Evolutionary conservation across 2,329 filamentous ascomycete species (phyloP).

Genomic region (Pseudopithomyces maydicus): DNA sequence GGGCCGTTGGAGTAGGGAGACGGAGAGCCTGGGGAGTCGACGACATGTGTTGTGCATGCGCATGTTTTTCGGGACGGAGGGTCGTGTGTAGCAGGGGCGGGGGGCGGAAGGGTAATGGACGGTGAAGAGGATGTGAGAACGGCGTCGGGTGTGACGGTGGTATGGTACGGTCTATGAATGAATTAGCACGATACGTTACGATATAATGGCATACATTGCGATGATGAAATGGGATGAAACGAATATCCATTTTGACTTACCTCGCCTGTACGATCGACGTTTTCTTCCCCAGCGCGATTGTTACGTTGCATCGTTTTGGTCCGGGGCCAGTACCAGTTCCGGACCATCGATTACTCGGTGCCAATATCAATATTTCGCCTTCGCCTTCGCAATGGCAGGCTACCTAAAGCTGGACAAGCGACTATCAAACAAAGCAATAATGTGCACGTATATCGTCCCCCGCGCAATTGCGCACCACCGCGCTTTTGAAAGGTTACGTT

Average conservation of each 20-base stretch:
- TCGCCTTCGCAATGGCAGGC: neutral
- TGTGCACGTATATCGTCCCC: neutral
- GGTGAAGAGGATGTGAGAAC: neutral
- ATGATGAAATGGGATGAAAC: too few relatives aligned
- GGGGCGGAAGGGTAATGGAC: conserved; percentile 11
- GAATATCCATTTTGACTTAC: too few relatives aligned
- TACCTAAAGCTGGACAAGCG: too few relatives aligned
- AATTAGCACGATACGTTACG: conserved; percentile 1
- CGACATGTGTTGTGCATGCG: conserved; percentile 1
- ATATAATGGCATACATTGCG: neutral
- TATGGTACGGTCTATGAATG: conserved; percentile 7
- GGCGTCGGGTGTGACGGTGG: conserved; percentile 4
- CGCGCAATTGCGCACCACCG: neutral
- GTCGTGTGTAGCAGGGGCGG: conserved; percentile 13
- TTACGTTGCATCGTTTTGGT: neutral
- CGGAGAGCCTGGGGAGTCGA: neutral
- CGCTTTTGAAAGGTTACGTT: neutral
- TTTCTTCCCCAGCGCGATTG: neutral
- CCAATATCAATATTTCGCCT: neutral
- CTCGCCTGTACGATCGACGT: neutral
- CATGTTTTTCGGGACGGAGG: conserved; percentile 14
- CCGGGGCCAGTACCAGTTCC: neutral
- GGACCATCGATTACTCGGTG: neutral
- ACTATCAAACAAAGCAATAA: too few relatives aligned
- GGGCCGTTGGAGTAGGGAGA: neutral